Evolutionary conservation across 2,329 filamentous ascomycete species (phyloP).

Genomic region (Fusarium nelsonii): DNA sequence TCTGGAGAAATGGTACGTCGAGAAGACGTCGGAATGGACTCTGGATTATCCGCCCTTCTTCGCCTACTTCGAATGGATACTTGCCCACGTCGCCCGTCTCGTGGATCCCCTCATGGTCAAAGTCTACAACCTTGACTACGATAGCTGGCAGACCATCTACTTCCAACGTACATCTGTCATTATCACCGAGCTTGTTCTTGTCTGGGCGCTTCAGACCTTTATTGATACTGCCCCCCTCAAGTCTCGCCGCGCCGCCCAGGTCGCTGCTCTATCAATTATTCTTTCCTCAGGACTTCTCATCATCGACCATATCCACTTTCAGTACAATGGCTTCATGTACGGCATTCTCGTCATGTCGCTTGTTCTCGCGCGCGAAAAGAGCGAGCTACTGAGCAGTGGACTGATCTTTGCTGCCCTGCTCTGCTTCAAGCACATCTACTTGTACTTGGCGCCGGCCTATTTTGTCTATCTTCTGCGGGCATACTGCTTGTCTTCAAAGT

Average conservation of each 20-base stretch:
- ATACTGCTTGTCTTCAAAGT: slow-evolving; percentile 86
- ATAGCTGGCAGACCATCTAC: slow-evolving; percentile 93
- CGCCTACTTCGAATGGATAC: slow-evolving; percentile 93
- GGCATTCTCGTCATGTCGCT: slow-evolving; percentile 89
- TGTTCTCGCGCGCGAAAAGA: slow-evolving; percentile 80
- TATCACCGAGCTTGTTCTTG: slow-evolving; percentile 82
- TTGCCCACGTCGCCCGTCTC: slow-evolving; percentile 83
- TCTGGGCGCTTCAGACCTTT: slow-evolving; percentile 85
- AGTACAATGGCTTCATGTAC: slow-evolving; percentile 98
- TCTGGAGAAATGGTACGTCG: slow-evolving; percentile 92
- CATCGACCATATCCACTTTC: slow-evolving; percentile 98
- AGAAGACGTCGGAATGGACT: slow-evolving; percentile 99
- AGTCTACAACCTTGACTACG: slow-evolving; percentile 84
- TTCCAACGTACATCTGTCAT: slow-evolving; percentile 95
- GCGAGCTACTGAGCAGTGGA: slow-evolving; percentile 81
- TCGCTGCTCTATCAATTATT: slow-evolving; percentile 87
- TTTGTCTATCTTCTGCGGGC: slow-evolving; percentile 91
- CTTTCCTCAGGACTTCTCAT: slow-evolving; percentile 94
- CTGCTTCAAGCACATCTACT: slow-evolving; percentile 98
- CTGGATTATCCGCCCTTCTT: slow-evolving; percentile 99
- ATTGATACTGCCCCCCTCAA: slow-evolving; percentile 75
- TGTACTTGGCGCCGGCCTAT: slow-evolving; percentile 95
- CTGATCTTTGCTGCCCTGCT: slow-evolving; percentile 85
- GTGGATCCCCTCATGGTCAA: slow-evolving; percentile 85
- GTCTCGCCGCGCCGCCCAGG: slow-evolving; percentile 83